A percentile compares a stretch with the other conserved stretches of the same genome.
Evolutionary conservation across 495 filamentous ascomycete genomes (phyloP).

Genomic region (Aspergillus diversus): DNA sequence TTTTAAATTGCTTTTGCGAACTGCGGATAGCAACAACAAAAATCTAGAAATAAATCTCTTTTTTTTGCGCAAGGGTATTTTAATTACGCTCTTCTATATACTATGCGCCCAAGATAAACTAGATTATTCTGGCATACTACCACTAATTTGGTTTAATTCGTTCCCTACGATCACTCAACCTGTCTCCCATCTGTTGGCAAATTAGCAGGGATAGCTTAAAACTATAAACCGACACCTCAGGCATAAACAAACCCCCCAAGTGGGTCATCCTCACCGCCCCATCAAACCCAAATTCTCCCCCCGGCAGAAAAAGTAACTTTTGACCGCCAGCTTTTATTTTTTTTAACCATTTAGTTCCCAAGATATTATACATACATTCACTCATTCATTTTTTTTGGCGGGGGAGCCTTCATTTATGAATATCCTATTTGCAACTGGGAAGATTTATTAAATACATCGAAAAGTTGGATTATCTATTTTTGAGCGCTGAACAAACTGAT

Average conservation of each 20-base stretch:
- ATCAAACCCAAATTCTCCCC: conserved; percentile 4
- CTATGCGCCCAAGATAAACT: too few species aligned
- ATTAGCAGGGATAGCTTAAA: too few species aligned
- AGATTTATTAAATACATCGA: background rate
- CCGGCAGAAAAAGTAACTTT: conserved; percentile 27
- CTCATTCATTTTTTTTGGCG: background rate
- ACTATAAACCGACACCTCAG: conserved; percentile 5
- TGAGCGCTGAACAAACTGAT: too few species aligned
- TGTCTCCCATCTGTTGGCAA: too few species aligned
- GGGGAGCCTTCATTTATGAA: background rate
- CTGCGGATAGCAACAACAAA: too few species aligned
- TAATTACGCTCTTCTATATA: too few species aligned
- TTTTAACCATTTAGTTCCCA: background rate
- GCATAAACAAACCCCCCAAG: background rate
- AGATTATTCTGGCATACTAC: too few species aligned
- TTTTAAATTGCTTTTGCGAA: too few species aligned
- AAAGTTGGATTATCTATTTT: background rate
- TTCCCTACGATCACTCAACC: too few species aligned
- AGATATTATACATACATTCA: background rate
- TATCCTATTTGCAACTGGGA: background rate
- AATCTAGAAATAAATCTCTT: too few species aligned
- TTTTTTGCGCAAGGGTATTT: too few species aligned
- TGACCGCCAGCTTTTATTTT: conserved; percentile 19
- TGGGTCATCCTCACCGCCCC: conserved; percentile 12
- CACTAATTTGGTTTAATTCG: too few species aligned